These are phyloP conservation scores for Podospora comata DNA, from an alignment of 495 filamentous ascomycete species.

Conservation along the genomic window DNA sequence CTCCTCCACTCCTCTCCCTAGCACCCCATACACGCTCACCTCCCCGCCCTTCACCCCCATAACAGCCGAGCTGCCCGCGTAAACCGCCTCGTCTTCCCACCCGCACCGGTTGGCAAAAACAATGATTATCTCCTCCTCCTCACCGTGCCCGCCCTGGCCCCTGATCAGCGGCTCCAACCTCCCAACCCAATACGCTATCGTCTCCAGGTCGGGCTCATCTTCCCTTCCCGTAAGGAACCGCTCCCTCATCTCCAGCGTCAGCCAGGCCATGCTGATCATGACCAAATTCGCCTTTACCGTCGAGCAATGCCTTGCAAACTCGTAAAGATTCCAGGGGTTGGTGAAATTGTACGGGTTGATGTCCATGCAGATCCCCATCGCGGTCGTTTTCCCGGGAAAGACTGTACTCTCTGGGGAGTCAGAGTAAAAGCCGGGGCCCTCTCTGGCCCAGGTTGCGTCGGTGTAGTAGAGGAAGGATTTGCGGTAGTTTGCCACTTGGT, in stretches of 20 bases:
- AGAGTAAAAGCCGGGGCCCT: slow-evolving; percentile 64
- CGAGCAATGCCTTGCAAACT: slow-evolving; percentile 77
- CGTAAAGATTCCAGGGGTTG: slow-evolving; percentile 73
- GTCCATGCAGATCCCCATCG: slow-evolving; percentile 82
- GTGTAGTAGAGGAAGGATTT: slow-evolving; percentile 89
- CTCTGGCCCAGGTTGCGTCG: slow-evolving; percentile 65
- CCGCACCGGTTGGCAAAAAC: slow-evolving; percentile 84
- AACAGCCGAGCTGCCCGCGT: slow-evolving; percentile 87
- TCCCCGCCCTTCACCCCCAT: slow-evolving; percentile 69
- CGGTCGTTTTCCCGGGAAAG: slow-evolving; percentile 52
- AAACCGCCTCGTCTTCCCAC: slow-evolving; percentile 63
- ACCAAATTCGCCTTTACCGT: slow-evolving; percentile 64
- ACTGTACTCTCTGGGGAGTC: not conserved
- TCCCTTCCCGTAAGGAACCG: slow-evolving; percentile 34
- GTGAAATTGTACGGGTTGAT: slow-evolving; percentile 54
- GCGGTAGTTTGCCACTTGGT: slow-evolving; percentile 76
- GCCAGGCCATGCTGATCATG: slow-evolving; percentile 86
- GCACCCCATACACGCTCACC: slow-evolving; percentile 61
- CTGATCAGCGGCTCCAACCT: slow-evolving; percentile 71
- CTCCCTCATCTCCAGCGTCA: slow-evolving; percentile 57
- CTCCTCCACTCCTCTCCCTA: slow-evolving; percentile 63
- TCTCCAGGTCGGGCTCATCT: slow-evolving; percentile 69
- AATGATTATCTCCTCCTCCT: slow-evolving; percentile 56
- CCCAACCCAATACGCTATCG: slow-evolving; percentile 82
- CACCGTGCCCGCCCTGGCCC: slow-evolving; percentile 47